These are phyloP conservation scores for Ogataea methanolica DNA, from an alignment of 805 yeast genomes.

Conservation along the genomic window DNA sequence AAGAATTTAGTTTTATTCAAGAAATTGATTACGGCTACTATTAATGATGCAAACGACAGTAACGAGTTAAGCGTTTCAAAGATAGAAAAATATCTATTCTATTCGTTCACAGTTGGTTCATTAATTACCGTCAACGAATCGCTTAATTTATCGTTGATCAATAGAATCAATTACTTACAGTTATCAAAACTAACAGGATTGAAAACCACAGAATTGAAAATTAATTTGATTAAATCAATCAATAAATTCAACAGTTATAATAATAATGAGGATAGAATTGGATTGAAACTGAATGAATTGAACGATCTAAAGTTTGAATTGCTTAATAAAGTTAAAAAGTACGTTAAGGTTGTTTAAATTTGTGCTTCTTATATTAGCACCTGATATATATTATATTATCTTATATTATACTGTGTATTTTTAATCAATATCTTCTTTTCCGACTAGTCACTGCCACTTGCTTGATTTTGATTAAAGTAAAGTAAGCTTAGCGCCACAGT, in stretches of 20 bases:
- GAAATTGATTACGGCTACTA: not conserved
- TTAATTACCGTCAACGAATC: not conserved
- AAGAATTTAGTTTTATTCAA: slow-evolving; percentile 8
- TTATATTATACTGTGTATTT: not conserved
- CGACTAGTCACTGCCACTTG: too few species aligned
- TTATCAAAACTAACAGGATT: slow-evolving; percentile 13
- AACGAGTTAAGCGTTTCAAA: not conserved
- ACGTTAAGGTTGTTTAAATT: slow-evolving; percentile 15
- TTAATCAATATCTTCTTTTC: not conserved
- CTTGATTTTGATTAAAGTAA: too few species aligned
- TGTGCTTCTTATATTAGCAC: not conserved
- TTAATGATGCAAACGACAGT: not conserved
- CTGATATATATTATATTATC: not conserved
- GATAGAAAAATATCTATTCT: slow-evolving; percentile 8
- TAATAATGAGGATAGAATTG: not conserved
- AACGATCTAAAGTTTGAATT: slow-evolving; percentile 7
- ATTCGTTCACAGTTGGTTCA: slow-evolving; percentile 10
- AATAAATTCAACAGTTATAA: not conserved
- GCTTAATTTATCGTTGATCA: not conserved
- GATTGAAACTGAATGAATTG: slow-evolving; percentile 7
- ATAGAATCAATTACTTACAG: slow-evolving; percentile 1
- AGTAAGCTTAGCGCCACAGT: too few species aligned
- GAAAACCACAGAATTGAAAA: slow-evolving; percentile 3
- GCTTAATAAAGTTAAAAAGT: slow-evolving; percentile 12
- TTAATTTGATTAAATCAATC: slow-evolving; percentile 1